Evolutionary conservation across 129 eudicot genomes (phyloP), one percentile per base, ranked within the genome.

Genomic region (Dittrichia graveolens): DNA sequence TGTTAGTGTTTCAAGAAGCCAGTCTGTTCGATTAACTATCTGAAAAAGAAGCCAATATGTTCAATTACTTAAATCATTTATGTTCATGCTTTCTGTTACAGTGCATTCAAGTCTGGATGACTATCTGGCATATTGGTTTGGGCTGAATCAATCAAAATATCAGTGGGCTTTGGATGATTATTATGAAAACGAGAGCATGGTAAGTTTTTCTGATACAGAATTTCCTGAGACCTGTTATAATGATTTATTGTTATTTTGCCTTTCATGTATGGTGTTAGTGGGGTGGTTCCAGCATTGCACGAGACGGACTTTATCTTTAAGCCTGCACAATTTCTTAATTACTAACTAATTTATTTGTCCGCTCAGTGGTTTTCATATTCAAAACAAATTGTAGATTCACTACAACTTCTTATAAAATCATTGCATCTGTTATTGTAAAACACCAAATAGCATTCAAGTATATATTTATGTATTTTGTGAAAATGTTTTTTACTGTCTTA

Each of bases 111-210:
- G 89, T 81, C 80, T 92, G 87, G 98, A 92, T 74, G 91, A 80
- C 61, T 80, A 83, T 50, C 83, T 92, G 65, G 96, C 98, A 18
- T 86, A 85, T 81, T 92, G 96, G 98, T 85, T 92, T 59, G 98
- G 98, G 16, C 67, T 92, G 65, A 87, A 92, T 83, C 95, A 92
- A 79, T 92, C 98, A 11, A 92, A 92, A 78, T 92, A 92, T 78
- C 98, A 92, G 73, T 92, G 98, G 98, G 98, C 98, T 37, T 83
- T 92, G 81, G 96, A 92, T 55, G 98, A 92, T 83, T 92, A 92
- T 76, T 85, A 92, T 16, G 96, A 87, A 74, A 78, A 70, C 74
- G 85, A 86, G 64, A 89, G 80, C 74, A 65, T 59, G 90, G 98
- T 89, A 80, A 84, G 85, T 40, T 38, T 60, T 18, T 48, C 67